phyloP scores from a whole-genome alignment of 2,329 filamentous ascomycete genomes.

The Cladophialophora yegresii region DNA sequence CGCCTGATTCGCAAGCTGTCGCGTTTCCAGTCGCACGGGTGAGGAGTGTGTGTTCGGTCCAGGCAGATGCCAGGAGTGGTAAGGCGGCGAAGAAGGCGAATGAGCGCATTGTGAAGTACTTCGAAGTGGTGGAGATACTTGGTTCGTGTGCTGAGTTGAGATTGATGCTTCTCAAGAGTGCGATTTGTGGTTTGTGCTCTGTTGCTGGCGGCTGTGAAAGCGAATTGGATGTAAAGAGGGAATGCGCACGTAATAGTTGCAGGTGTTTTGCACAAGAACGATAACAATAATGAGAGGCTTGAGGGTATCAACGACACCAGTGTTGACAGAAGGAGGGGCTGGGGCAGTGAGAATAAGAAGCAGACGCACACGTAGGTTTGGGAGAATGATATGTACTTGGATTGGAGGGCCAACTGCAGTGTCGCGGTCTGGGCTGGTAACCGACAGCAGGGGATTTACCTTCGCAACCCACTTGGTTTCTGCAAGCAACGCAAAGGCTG shows the following conservation, averaged over 20 bases:
- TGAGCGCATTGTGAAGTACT: constrained; percentile 23
- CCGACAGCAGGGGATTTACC: background rate
- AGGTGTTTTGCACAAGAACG: background rate
- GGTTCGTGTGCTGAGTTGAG: background rate
- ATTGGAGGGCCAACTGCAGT: constrained; percentile 13
- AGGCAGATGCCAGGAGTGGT: constrained; percentile 23
- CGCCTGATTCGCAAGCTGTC: constrained; percentile 23
- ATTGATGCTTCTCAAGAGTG: background rate
- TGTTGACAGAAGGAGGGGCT: constrained; percentile 9
- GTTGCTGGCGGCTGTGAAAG: background rate
- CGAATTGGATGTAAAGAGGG: background rate
- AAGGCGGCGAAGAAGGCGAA: constrained; percentile 22
- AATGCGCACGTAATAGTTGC: constrained; percentile 19
- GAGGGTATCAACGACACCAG: constrained; percentile 1
- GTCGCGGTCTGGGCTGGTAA: constrained; percentile 9
- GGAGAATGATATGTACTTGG: constrained; percentile 19
- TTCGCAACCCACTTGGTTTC: background rate
- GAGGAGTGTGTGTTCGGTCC: constrained; percentile 24
- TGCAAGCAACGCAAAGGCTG: background rate
- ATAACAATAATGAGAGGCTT: background rate
- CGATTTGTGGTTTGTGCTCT: background rate
- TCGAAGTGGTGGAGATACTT: background rate
- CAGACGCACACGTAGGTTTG: background rate
- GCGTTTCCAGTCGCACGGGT: constrained; percentile 22
- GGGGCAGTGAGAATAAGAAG: constrained; percentile 6